Evolutionary conservation across 257 asterid genomes (phyloP).

Genomic region (Solanum virginianum): DNA sequence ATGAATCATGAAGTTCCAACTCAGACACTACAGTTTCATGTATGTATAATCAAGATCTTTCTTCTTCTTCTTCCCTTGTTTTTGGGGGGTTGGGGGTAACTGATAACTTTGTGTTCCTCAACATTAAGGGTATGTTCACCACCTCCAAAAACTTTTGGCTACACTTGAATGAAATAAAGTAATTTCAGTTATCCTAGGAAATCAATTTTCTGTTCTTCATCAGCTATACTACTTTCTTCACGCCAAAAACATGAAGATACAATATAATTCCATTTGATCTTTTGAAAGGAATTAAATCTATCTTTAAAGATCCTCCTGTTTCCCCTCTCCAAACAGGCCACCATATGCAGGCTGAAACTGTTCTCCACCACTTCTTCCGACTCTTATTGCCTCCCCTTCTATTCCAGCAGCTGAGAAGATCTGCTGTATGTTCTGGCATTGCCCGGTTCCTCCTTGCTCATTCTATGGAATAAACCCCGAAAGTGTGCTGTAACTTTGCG

Average conservation of each 20-base stretch:
- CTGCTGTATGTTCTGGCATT: neutral
- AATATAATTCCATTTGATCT: neutral
- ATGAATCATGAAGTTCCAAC: neutral
- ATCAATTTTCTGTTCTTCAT: neutral
- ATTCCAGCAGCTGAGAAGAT: neutral
- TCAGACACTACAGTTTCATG: neutral
- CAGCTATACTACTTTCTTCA: neutral
- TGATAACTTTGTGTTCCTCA: no score
- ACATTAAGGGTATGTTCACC: no score
- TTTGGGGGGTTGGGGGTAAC: neutral
- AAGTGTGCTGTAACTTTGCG: neutral
- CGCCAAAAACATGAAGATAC: neutral
- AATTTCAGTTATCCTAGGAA: neutral
- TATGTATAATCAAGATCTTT: neutral
- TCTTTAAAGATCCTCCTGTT: neutral
- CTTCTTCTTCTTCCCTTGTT: no score
- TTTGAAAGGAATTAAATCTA: no score
- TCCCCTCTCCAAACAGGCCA: no score
- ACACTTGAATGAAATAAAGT: neutral
- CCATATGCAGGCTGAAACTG: no score
- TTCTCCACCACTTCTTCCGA: neutral
- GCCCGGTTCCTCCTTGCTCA: neutral
- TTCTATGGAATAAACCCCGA: neutral
- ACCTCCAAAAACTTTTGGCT: no score
- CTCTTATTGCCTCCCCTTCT: neutral